Evolutionary conservation across 169 alveolate species (phyloP).

Genomic region (Babesia divergens): DNA sequence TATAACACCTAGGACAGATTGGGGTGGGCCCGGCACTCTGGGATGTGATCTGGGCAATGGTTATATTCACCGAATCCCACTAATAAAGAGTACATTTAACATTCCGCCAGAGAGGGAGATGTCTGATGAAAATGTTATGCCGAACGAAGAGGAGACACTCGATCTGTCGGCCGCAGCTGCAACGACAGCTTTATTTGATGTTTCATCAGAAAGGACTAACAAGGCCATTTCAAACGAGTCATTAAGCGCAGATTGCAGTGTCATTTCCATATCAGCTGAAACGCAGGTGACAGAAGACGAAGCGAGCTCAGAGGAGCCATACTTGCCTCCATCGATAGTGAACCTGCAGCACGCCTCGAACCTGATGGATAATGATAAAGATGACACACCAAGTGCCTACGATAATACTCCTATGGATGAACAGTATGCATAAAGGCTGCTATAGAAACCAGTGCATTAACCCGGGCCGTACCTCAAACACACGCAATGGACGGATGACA

Average conservation of each 20-base stretch:
- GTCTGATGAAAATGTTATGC: neutral
- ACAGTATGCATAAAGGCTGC: no score
- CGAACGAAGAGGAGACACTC: conserved; percentile 12
- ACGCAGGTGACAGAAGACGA: conserved; percentile 13
- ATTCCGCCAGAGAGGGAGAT: neutral
- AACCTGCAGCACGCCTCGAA: conserved; percentile 5
- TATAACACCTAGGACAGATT: conserved; percentile 33
- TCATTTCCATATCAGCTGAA: neutral
- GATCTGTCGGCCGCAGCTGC: conserved; percentile 34
- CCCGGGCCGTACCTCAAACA: no score
- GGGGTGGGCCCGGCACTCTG: conserved; percentile 72
- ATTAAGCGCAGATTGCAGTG: neutral
- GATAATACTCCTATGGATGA: neutral
- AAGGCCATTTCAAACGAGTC: neutral
- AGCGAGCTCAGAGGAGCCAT: conserved; percentile 31
- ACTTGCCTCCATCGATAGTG: conserved; percentile 47
- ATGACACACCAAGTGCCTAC: neutral
- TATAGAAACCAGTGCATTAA: no score
- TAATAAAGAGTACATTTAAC: conserved; percentile 26
- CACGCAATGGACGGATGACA: no score
- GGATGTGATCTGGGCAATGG: conserved; percentile 71
- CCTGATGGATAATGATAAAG: conserved; percentile 10
- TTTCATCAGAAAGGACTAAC: neutral
- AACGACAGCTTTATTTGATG: neutral
- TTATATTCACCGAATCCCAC: conserved; percentile 64